These are phyloP conservation scores for Cladophialophora carrionii DNA, from an alignment of 2,329 filamentous ascomycete genomes.

Conservation along the genomic window DNA sequence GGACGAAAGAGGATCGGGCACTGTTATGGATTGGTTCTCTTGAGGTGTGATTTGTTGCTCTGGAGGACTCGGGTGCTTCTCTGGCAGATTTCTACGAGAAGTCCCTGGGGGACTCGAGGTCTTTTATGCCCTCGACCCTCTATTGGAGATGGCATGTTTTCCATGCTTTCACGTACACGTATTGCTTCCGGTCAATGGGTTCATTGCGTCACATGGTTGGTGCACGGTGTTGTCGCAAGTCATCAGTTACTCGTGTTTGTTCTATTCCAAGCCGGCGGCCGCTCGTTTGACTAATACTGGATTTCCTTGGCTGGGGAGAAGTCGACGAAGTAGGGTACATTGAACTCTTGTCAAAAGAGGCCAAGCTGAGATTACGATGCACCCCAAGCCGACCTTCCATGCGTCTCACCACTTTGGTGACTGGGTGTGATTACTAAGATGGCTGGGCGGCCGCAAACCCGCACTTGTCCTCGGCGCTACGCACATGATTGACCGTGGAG, in stretches of 20 bases:
- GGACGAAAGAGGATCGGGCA: not conserved
- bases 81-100: not conserved
- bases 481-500: not conserved
- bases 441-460: not conserved
- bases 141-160: not conserved
- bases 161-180: not conserved
- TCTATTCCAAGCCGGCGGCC: not conserved
- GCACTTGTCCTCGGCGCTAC: not conserved
- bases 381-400: not conserved
- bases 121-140: not conserved
- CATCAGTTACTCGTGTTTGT: not conserved
- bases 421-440: not conserved
- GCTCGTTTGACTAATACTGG: not conserved
- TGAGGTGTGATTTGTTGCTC: not conserved
- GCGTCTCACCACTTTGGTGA: not conserved
- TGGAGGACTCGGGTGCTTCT: too few species aligned
- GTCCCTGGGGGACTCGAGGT: not conserved
- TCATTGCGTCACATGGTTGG: not conserved
- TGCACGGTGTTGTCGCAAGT: not conserved
- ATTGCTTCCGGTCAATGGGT: not conserved
- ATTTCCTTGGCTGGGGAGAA: not conserved
- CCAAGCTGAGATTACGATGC: not conserved
- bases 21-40: not conserved
- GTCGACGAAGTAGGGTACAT: not conserved
- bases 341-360: slow-evolving; percentile 11